A percentile compares a stretch with the other conserved stretches of the same genome.
Evolutionary conservation across 2,329 filamentous ascomycete species (phyloP).

Genomic region (Trichoderma simmonsii): DNA sequence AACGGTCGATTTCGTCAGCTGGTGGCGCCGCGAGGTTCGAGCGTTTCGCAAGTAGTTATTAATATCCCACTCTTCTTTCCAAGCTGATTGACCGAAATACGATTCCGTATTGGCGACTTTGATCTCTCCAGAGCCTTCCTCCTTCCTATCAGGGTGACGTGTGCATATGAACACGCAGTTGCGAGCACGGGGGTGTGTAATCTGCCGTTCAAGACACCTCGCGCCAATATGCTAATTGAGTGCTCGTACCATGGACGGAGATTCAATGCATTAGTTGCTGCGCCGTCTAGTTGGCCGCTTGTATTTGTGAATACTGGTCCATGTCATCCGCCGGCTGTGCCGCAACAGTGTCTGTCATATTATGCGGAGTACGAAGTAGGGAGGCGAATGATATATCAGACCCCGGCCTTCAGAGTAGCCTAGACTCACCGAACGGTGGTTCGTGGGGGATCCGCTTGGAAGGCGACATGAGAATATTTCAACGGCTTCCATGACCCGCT

Average conservation of each 20-base stretch:
- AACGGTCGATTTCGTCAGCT: constrained; percentile 71
- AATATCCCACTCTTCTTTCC: not conserved
- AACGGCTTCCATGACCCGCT: not conserved
- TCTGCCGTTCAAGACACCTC: not conserved
- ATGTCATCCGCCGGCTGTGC: not conserved
- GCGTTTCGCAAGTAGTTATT: constrained; percentile 53
- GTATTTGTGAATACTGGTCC: not conserved
- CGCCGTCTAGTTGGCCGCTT: not conserved
- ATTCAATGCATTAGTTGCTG: not conserved
- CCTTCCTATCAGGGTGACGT: not conserved
- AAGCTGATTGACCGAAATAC: not conserved
- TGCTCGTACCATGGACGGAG: not conserved
- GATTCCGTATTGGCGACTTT: not conserved
- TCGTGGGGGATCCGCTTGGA: constrained; percentile 12
- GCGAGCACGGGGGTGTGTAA: not conserved
- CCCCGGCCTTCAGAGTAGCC: not conserved
- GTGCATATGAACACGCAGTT: not conserved
- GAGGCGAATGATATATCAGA: constrained; percentile 3
- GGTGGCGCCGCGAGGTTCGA: constrained; percentile 69
- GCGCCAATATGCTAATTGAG: not conserved
- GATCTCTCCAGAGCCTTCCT: not conserved
- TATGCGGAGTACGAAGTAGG: constrained; percentile 1
- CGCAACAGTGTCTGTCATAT: not conserved
- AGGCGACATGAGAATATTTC: constrained; percentile 15
- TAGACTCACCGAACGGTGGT: constrained; percentile 16